Base-by-base conservation (phyloP, 2,329 filamentous ascomycete genomes). In the Malbranchea cinnamomea region DNA sequence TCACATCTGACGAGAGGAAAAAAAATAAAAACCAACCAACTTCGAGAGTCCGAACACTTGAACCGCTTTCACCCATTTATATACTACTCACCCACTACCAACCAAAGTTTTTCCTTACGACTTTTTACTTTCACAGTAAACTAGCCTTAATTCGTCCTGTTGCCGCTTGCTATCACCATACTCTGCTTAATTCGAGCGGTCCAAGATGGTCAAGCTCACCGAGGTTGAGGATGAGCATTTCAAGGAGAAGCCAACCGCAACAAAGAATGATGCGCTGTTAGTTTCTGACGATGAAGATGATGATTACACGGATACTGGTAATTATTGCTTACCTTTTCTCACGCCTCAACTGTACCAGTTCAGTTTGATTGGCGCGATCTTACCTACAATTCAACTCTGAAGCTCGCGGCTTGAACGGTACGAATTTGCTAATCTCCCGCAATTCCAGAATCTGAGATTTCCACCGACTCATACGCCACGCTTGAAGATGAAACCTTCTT, bases 171-270 rank as follows among this genome's bases (percentile, higher is more conserved):
- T n/a, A n/a, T n/a, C n/a, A n/a, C n/a, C n/a, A n/a, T n/a, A n/a
- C n/a, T n/a, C n/a, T n/a, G n/a, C n/a, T n/a, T n/a, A n/a, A n/a
- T n/a, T n/a, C n/a, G n/a, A n/a, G n/a, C 12, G 8, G 9, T 9
- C 17, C 30, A 37, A 28, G 30, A 94, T 95, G 87, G 87, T 95
- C 59, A 83, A 87, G 62, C 81, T 95, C 53, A 81, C 83, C 54
- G 87, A 95, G 67, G 87, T 95, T 52, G 78, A 91, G 54, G 87
- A 95, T 56, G 85, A 94, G 69, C 81, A 91, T 61, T 92, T 94
- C 67, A 65, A 71, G 56, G 63, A 68, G 45, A 75, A 78, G 57
- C 62, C 67, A 43, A 75, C 78, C 49, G 61, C 74, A 38, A 53
- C 57, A 41, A 65, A 66, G 42, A 65, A 71, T 34, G 71, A 75